Percentiles rank a stretch among this genome's conserved stretches.
Conservation (phyloP, 345 rosid species). For the Eucalyptus virginea region DNA sequence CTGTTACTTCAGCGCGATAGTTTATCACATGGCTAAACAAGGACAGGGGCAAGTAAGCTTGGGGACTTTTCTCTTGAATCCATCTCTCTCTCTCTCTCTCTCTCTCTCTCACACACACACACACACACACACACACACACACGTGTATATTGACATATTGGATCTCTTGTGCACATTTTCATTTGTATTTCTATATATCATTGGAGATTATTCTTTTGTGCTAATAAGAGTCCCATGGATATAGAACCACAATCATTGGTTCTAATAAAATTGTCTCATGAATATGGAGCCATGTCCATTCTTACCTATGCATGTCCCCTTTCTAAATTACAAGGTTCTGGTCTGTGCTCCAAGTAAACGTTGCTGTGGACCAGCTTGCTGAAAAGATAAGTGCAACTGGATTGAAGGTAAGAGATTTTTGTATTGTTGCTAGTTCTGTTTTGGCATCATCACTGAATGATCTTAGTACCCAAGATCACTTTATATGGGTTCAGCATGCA, state of each 20-base stretch:
- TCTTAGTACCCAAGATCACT: not conserved
- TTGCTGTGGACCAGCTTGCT: slow-evolving; percentile 98
- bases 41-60: slow-evolving; percentile 90
- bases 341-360: slow-evolving; percentile 99
- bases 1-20: slow-evolving; percentile 99
- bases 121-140: not conserved
- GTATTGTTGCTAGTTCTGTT: not conserved
- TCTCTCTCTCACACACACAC: too few species aligned
- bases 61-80: not conserved
- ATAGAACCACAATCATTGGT: not conserved
- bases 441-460: not conserved
- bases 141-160: not conserved
- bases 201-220: not conserved
- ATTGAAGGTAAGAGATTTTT: slow-evolving; percentile 48
- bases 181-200: not conserved
- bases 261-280: not conserved
- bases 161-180: not conserved
- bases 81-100: not conserved
- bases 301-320: not conserved
- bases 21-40: slow-evolving; percentile 99
- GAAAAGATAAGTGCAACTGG: slow-evolving; percentile 99
- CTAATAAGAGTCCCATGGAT: not conserved
- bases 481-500: not conserved
- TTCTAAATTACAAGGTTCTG: slow-evolving; percentile 45
- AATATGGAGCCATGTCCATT: not conserved